Base-by-base conservation (phyloP, 2,329 filamentous ascomycete species). In the Polytolypa hystricis region DNA sequence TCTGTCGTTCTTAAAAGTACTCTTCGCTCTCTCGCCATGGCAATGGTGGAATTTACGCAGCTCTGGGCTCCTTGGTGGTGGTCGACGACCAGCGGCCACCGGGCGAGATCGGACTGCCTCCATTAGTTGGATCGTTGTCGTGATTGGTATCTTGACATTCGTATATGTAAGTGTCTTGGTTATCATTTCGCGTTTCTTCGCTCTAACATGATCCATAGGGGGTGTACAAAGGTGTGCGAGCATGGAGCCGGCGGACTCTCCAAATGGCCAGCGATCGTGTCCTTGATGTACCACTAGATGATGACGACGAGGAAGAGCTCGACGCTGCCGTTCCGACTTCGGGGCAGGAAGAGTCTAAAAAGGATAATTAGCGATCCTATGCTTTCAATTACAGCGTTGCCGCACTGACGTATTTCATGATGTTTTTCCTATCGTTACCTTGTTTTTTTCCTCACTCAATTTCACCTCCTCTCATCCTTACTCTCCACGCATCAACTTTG, bases 61-160 rank as follows among this genome's bases (percentile, higher is more conserved):
- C 27, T 73, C 71, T 28, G 74, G 75, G 10, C 50, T 74, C 12
- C 56, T 74, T 48, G 67, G 66, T 42, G 64, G 68, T 5, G 66
- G 71, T 36, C 56, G 64, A 27, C 27, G 67, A 42, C 65, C 73
- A 35, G 73, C 71, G 15, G 69, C 66, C 21, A 82, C 76, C 14
- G 86, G 86, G 6, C 75, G 86, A 42, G 82, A 84, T 47, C 72
- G 89, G 25, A 67, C 86, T 42, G 79, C 85, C 43, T 79, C 81
- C 42, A 74, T 94, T 47, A 89, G 79, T 50, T 81, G 84, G 73
- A 61, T 81, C 11, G 73, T 93, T 35, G 76, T 96, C 27, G 51
- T 85, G 3, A 72, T 95, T 44, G 91, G 91, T 2, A 74, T 91
- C 15, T 60, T 77, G 11, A 93, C 83, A 4, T 85, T 94, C 51